These are phyloP conservation scores for Thelonectria rubi DNA, from an alignment of 2,329 filamentous ascomycete genomes.

Conservation along the genomic window DNA sequence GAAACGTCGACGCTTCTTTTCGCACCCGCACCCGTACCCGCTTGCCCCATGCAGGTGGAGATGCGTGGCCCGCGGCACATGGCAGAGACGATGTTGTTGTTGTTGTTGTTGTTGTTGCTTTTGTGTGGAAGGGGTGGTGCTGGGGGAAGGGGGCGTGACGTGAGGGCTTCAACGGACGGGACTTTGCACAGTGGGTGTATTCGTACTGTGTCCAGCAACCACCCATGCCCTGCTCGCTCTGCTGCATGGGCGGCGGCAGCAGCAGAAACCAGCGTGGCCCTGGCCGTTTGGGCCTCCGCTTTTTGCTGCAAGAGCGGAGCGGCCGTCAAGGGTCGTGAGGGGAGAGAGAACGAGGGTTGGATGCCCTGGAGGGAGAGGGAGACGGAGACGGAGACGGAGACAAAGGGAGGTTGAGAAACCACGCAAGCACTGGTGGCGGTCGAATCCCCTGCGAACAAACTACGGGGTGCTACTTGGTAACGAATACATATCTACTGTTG, in stretches of 20 bases:
- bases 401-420: background rate
- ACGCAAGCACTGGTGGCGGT: too few relatives aligned
- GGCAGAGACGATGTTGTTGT: constrained; percentile 1
- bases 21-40: background rate
- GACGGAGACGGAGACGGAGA: background rate
- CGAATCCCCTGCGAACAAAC: too few relatives aligned
- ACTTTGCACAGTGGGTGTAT: background rate
- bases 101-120: too few relatives aligned
- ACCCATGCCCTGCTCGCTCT: too few relatives aligned
- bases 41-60: constrained; percentile 4
- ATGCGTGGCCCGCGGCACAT: constrained; percentile 21
- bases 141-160: background rate
- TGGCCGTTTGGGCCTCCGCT: constrained; percentile 7
- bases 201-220: background rate
- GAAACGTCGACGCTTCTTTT: background rate
- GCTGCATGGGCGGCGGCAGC: background rate
- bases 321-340: constrained; percentile 12
- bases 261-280: constrained; percentile 13
- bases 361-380: background rate
- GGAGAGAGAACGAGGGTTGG: constrained; percentile 21
- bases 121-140: background rate
- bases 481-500: too few relatives aligned
- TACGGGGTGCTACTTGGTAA: too few relatives aligned
- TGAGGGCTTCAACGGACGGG: background rate
- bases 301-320: constrained; percentile 14